Conservation (phyloP, 2,329 filamentous ascomycete genomes). For the Clonostachys solani region DNA sequence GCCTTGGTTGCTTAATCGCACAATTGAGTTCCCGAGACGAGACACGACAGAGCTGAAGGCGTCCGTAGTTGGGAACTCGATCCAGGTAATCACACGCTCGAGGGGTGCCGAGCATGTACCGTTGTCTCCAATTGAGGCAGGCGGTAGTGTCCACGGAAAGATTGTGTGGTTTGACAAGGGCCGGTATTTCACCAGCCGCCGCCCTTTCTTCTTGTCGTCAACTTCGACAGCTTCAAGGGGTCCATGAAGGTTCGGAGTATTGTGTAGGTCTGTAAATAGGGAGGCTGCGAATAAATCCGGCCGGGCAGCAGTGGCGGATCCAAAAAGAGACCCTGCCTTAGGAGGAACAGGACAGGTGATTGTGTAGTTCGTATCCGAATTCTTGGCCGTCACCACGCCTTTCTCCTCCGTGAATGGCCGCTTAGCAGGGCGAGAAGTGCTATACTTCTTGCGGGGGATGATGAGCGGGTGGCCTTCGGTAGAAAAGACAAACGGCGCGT, state of each 20-base stretch:
- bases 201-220: conserved; percentile 41
- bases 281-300: conserved; percentile 85
- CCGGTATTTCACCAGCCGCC: conserved; percentile 21
- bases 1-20: conserved; percentile 26
- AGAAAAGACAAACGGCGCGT: conserved; percentile 87
- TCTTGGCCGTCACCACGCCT: conserved; percentile 14
- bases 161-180: conserved; percentile 75
- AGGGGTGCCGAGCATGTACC: conserved; percentile 73
- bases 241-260: conserved; percentile 63
- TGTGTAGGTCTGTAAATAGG: conserved; percentile 75
- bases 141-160: conserved; percentile 90
- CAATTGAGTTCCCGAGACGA: conserved; percentile 23
- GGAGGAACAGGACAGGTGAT: conserved; percentile 66
- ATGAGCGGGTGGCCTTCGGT: conserved; percentile 94
- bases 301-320: conserved; percentile 76
- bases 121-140: conserved; percentile 67
- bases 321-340: conserved; percentile 56
- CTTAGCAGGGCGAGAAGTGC: neutral
- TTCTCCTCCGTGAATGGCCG: conserved; percentile 2
- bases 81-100: conserved; percentile 63
- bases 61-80: conserved; percentile 55
- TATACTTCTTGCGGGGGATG: conserved; percentile 51
- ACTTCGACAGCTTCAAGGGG: conserved; percentile 27
- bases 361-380: conserved; percentile 39
- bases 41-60: conserved; percentile 22